Evolutionary conservation across 75 land plant species (phyloP), one percentile per base, ranked within the genome.

Genomic region (Picea sitchensis): DNA sequence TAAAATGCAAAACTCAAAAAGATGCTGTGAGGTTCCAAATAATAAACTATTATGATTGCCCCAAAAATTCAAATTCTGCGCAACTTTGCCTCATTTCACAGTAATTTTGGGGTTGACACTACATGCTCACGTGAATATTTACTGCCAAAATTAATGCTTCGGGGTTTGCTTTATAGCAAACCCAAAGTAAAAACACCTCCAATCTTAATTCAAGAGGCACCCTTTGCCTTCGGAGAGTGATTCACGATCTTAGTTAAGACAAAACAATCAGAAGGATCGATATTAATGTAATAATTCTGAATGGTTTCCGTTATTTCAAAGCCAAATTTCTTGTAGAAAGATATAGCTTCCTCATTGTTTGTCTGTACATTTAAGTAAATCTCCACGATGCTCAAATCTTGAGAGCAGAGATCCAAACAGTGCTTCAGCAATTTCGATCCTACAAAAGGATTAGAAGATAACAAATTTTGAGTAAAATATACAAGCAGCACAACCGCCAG

Each of bases 361-460:
- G 93, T 96, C 83, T 96, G 99, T 65, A 96, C 99, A 77, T 96
- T 97, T 83, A 96, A 81, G 85, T 96, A 96, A 30, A 96, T 84
- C 85, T 96, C 99, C 11, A 84, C 65, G 61, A 96, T 85, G 75
- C 82, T 85, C 78, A 86, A 92, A 58, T 87, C 84, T 78, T 91
- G 88, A 36, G 83, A n/a, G 72, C 89, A 88, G 12, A 91, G 86
- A 79, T 94, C 97, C 81, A 96, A 77, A 12, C 90, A 91, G 82
- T 94, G 87, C 60, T 85, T 92, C 87, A 96, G 77, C 79, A 96
- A 83, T 78, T 81, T 94, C 32, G 95, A 87, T 41, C 99, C 99
- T 96, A 93, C 79, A 82, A 15, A 64, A 84, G 58, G 44, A 80
- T 18, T 3, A 74, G 20, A 78, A 41, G 17, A 44, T 31, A 17